A percentile compares a stretch with the other conserved stretches of the same genome.
These are phyloP conservation scores for Claviceps quebecensis DNA, from an alignment of 2,329 filamentous ascomycete genomes.

Conservation along the genomic window DNA sequence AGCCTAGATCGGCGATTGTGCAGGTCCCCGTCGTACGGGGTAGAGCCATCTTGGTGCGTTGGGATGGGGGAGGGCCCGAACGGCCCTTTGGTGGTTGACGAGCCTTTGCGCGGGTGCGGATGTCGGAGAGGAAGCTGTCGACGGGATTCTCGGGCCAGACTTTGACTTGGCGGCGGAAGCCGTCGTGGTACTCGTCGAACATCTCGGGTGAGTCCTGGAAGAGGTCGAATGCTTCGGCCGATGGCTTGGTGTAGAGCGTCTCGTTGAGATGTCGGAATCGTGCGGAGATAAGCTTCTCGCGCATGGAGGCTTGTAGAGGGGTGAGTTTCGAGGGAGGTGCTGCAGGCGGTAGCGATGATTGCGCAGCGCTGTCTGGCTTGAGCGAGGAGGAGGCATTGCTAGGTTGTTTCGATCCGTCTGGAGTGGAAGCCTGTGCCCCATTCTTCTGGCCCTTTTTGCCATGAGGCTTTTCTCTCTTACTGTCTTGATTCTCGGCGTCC, in stretches of 20 bases:
- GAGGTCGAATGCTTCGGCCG: constrained; percentile 64
- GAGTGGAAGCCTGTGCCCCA: constrained; percentile 7
- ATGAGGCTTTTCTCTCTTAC: constrained; percentile 16
- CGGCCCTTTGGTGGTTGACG: constrained; percentile 18
- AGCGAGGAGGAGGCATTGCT: constrained; percentile 5
- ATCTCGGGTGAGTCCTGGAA: constrained; percentile 81
- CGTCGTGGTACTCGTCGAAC: constrained; percentile 91
- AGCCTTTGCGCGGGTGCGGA: constrained; percentile 52
- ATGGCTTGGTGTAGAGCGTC: constrained; percentile 87
- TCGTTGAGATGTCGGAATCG: constrained; percentile 97
- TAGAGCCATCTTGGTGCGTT: constrained; percentile 33
- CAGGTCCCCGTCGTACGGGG: constrained; percentile 59
- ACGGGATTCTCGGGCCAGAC: constrained; percentile 97
- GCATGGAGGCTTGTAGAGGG: constrained; percentile 86
- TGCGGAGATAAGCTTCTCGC: constrained; percentile 83
- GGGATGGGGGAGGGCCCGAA: constrained; percentile 15
- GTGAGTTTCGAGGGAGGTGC: constrained; percentile 53
- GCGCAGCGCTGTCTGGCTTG: constrained; percentile 12
- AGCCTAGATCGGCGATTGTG: constrained; percentile 82
- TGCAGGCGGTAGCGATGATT: constrained; percentile 20
- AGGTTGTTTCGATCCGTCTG: constrained; percentile 7
- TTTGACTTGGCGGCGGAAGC: constrained; percentile 88
- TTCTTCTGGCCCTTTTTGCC: constrained; percentile 13
- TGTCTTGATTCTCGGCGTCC: constrained; percentile 25
- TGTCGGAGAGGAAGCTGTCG: constrained; percentile 64